These are phyloP conservation scores for Aspergillus awamori DNA, from an alignment of 2,329 filamentous ascomycete species.

Conservation along the genomic window DNA sequence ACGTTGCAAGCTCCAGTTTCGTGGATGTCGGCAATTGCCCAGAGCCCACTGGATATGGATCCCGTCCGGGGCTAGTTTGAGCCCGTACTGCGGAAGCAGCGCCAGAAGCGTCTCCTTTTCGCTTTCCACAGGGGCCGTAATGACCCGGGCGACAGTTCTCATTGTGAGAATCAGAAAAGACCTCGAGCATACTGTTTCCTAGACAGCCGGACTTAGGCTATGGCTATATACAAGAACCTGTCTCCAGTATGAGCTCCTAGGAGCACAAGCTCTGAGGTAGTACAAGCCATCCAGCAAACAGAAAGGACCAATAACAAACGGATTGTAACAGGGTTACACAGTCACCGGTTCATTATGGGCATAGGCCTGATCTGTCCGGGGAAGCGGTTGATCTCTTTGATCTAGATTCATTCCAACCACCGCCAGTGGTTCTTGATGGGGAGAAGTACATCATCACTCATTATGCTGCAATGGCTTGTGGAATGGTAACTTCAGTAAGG, in stretches of 20 bases:
- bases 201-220: background rate
- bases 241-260: background rate
- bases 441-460: background rate
- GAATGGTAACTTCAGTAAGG: too few relatives aligned
- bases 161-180: background rate
- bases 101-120: slow-evolving; percentile 22
- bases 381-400: background rate
- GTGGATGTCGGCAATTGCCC: slow-evolving; percentile 34
- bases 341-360: background rate
- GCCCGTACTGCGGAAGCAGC: slow-evolving; percentile 28
- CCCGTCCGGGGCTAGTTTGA: slow-evolving; percentile 35
- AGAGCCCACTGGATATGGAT: slow-evolving; percentile 35
- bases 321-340: background rate
- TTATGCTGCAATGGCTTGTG: background rate
- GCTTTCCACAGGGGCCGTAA: slow-evolving; percentile 18
- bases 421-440: background rate
- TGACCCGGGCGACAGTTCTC: slow-evolving; percentile 1
- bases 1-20: slow-evolving; percentile 34
- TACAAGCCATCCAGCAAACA: background rate
- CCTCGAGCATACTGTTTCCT: background rate
- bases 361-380: background rate
- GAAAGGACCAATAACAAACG: background rate
- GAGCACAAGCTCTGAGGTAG: background rate
- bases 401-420: background rate
- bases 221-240: background rate